These are phyloP conservation scores for Taphrina populina DNA, from an alignment of 1,139 yeast genomes.

Conservation along the genomic window DNA sequence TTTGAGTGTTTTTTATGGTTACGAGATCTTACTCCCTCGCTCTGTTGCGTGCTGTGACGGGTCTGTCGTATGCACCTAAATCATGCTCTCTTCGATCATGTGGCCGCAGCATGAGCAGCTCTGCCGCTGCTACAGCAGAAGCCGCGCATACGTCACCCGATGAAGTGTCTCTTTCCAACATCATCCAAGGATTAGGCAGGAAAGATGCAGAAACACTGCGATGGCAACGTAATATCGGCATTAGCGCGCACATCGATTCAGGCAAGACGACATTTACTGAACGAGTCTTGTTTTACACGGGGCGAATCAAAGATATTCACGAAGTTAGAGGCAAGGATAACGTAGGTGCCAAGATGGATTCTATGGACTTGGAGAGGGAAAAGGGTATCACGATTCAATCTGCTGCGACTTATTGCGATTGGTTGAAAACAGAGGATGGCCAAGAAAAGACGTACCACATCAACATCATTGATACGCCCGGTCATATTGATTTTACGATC, in stretches of 20 bases:
- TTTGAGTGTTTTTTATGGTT: too few species aligned
- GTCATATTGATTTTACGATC: slow-evolving; percentile 96
- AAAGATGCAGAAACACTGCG: slow-evolving; percentile 16
- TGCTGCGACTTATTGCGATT: slow-evolving; percentile 96
- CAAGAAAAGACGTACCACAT: slow-evolving; percentile 70
- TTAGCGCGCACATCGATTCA: slow-evolving; percentile 95
- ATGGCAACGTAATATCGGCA: slow-evolving; percentile 76
- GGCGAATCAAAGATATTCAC: slow-evolving; percentile 94
- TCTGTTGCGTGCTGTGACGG: too few species aligned
- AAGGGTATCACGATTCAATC: slow-evolving; percentile 98
- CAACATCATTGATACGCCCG: slow-evolving; percentile 95
- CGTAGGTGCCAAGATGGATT: slow-evolving; percentile 99
- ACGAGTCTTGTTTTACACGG: slow-evolving; percentile 92
- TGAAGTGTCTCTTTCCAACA: too few species aligned
- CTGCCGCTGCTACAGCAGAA: too few species aligned
- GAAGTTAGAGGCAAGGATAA: slow-evolving; percentile 97
- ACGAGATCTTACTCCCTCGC: too few species aligned
- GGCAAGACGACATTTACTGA: slow-evolving; percentile 97
- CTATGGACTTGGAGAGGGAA: slow-evolving; percentile 95
- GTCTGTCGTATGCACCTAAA: too few species aligned
- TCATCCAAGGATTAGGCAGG: too few species aligned
- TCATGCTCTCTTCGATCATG: too few species aligned
- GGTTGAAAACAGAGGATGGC: slow-evolving; percentile 55
- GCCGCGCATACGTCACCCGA: too few species aligned
- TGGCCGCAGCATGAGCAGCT: too few species aligned